A percentile compares a stretch with the other conserved stretches of the same genome.
phyloP scores from a whole-genome alignment of 768 basidiomycete genomes.

The Suillus spraguei region DNA sequence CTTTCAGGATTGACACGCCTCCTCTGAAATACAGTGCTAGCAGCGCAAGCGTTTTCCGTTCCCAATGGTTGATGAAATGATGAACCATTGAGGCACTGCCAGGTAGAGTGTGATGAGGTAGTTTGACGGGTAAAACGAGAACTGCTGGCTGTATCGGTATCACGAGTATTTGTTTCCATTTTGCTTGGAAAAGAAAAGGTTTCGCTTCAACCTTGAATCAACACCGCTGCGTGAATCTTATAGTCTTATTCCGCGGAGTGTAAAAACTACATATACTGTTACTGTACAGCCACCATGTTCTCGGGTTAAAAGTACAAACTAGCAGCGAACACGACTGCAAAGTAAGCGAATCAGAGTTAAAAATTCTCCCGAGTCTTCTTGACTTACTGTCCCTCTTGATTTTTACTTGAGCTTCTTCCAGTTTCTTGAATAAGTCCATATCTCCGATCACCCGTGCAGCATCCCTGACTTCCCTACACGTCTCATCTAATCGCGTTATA shows the following conservation, averaged over 20 bases:
- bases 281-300: slow-evolving; percentile 2
- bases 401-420: slow-evolving; percentile 92
- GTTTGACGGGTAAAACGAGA: not conserved
- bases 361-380: slow-evolving; percentile 3
- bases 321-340: slow-evolving; percentile 80
- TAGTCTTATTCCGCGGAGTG: slow-evolving; percentile 4
- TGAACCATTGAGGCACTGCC: slow-evolving; percentile 1
- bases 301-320: slow-evolving; percentile 75
- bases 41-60: slow-evolving; percentile 2
- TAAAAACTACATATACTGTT: slow-evolving; percentile 5
- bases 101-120: slow-evolving; percentile 5
- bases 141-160: slow-evolving; percentile 4
- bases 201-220: not conserved
- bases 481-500: slow-evolving; percentile 95
- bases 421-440: slow-evolving; percentile 93
- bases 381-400: slow-evolving; percentile 95
- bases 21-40: slow-evolving; percentile 29
- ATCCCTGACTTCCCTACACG: slow-evolving; percentile 94
- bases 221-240: not conserved
- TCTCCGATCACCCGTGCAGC: slow-evolving; percentile 98
- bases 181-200: not conserved
- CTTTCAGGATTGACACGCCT: slow-evolving; percentile 68
- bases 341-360: slow-evolving; percentile 14
- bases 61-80: not conserved
- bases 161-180: slow-evolving; percentile 3